Conservation (phyloP, 768 basidiomycete species). For the Infundibulicybe gibba region DNA sequence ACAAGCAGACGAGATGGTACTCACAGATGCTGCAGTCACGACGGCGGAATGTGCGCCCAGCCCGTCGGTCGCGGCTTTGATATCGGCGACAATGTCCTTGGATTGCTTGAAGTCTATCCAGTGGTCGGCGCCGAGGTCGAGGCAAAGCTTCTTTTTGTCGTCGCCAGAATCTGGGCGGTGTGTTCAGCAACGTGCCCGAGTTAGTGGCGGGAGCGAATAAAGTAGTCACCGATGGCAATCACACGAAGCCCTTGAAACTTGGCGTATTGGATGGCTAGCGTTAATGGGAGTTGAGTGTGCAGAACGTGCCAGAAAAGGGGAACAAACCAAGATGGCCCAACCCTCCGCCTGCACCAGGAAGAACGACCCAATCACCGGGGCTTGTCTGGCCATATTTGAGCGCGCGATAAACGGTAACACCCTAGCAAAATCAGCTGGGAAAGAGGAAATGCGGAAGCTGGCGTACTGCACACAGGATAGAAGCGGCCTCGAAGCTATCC, state of each 20-base stretch:
- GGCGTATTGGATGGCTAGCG: conserved; percentile 74
- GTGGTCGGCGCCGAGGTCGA: conserved; percentile 64
- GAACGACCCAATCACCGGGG: conserved; percentile 72
- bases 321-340: conserved; percentile 72
- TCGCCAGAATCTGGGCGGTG: conserved; percentile 58
- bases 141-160: conserved; percentile 63
- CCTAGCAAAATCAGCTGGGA: conserved; percentile 32
- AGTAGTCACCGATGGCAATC: conserved; percentile 57
- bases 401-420: conserved; percentile 84
- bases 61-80: conserved; percentile 62
- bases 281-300: not conserved
- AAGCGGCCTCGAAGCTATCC: conserved; percentile 64
- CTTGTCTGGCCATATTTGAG: conserved; percentile 66
- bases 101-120: conserved; percentile 77
- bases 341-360: conserved; percentile 80
- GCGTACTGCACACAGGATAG: conserved; percentile 74
- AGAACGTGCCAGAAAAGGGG: not conserved
- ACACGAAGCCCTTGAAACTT: conserved; percentile 73
- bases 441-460: not conserved
- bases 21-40: conserved; percentile 52
- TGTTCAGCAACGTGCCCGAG: not conserved
- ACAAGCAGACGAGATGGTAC: conserved; percentile 3
- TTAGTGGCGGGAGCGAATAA: not conserved
- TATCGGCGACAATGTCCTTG: conserved; percentile 61
- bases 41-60: conserved; percentile 70